These are phyloP conservation scores for Fusarium sterilihyphosum DNA, from an alignment of 2,329 filamentous ascomycete species.

Conservation along the genomic window DNA sequence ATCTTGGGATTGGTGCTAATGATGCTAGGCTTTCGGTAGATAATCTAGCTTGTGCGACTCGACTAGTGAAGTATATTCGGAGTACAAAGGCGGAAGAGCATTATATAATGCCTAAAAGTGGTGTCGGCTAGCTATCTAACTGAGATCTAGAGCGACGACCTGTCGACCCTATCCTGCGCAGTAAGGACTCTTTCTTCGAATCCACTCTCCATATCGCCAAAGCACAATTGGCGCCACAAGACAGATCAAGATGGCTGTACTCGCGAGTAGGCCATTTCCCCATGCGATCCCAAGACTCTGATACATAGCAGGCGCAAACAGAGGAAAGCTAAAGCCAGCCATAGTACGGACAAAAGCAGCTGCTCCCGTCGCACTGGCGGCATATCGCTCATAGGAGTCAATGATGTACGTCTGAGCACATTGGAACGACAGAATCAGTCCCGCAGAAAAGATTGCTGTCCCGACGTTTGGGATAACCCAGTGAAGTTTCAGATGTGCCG, in stretches of 20 bases:
- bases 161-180: slow-evolving; percentile 15
- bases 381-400: slow-evolving; percentile 57
- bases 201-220: slow-evolving; percentile 34
- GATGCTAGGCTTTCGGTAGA: no score
- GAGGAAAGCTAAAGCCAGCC: slow-evolving; percentile 66
- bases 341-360: slow-evolving; percentile 65
- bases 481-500: slow-evolving; percentile 53
- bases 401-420: slow-evolving; percentile 68
- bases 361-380: slow-evolving; percentile 58
- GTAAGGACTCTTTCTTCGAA: slow-evolving; percentile 34
- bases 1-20: no score
- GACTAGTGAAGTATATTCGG: no score
- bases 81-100: background rate
- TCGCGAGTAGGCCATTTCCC: slow-evolving; percentile 52
- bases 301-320: slow-evolving; percentile 62
- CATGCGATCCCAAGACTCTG: slow-evolving; percentile 55
- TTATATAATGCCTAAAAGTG: no score
- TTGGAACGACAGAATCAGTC: slow-evolving; percentile 66
- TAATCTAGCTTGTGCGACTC: no score
- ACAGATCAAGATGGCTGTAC: slow-evolving; percentile 36
- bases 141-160: no score
- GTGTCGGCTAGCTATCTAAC: background rate
- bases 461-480: slow-evolving; percentile 69
- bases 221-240: slow-evolving; percentile 26
- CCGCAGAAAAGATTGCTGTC: slow-evolving; percentile 56